Percentiles rank a stretch among this genome's conserved stretches.
Conservation (phyloP, 225 moss, liverwort and hornwort genomes). For the Neckera pumila region DNA sequence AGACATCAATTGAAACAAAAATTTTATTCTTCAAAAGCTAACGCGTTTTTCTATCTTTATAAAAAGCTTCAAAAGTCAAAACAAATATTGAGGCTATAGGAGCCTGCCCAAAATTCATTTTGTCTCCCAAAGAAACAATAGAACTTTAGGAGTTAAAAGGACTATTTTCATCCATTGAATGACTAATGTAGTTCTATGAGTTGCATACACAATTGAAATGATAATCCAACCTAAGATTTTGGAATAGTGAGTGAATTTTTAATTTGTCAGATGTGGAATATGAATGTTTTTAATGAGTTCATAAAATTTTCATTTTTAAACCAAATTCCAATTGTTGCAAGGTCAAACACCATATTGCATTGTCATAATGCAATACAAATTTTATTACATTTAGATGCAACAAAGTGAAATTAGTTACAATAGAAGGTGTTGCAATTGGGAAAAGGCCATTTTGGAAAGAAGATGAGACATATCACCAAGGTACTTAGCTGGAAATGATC, state of each 20-base stretch:
- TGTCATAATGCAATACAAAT: neutral
- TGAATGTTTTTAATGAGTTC: neutral
- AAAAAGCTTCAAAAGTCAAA: too few relatives aligned
- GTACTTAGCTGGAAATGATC: neutral
- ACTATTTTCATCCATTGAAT: neutral
- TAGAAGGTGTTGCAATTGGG: neutral
- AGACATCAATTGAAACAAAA: too few relatives aligned
- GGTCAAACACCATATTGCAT: fast-evolving
- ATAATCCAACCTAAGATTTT: neutral
- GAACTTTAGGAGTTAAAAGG: too few relatives aligned
- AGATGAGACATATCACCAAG: neutral
- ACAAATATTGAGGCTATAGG: too few relatives aligned
- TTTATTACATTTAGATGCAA: neutral
- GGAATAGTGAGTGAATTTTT: neutral
- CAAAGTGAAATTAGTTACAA: neutral
- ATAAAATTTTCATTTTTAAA: neutral
- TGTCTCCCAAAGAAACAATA: too few relatives aligned
- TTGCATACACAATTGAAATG: neutral
- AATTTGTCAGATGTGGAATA: neutral
- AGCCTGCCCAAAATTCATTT: too few relatives aligned
- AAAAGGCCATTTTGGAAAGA: fast-evolving
- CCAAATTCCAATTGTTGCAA: neutral
- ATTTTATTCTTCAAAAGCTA: too few relatives aligned
- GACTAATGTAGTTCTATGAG: neutral
- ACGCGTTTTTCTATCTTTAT: too few relatives aligned